Evolutionary conservation across 257 asterid genomes (phyloP).

Genomic region (Solanum etuberosum): DNA sequence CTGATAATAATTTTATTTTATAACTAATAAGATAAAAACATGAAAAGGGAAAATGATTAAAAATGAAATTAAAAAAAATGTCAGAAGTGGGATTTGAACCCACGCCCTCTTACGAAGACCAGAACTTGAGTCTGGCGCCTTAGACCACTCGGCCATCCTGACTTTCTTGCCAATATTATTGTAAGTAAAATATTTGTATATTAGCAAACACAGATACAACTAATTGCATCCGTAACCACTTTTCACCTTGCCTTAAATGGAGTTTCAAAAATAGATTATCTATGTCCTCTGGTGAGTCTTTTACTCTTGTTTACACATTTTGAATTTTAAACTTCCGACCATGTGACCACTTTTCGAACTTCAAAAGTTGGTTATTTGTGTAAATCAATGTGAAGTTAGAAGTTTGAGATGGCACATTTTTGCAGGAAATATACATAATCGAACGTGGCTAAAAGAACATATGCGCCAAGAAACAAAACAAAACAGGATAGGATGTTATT

Average conservation of each 20-base stretch:
- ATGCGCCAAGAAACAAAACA: neutral
- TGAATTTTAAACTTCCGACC: neutral
- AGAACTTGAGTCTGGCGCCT: slow-evolving; percentile 99
- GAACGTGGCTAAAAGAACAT: neutral
- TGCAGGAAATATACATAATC: neutral
- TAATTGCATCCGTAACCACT: neutral
- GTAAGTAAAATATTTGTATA: too few species aligned
- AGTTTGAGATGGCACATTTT: neutral
- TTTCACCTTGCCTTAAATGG: neutral
- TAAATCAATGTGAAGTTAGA: neutral
- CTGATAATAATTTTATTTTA: too few species aligned
- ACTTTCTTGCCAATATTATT: too few species aligned
- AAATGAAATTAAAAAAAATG: neutral
- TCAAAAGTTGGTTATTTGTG: neutral
- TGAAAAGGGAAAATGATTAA: neutral
- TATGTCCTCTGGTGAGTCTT: neutral
- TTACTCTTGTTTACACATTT: neutral
- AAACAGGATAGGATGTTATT: neutral
- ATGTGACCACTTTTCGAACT: neutral
- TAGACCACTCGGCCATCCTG: slow-evolving; percentile 99
- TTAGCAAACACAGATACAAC: neutral
- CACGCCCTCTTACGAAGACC: slow-evolving; percentile 79
- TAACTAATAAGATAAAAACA: neutral
- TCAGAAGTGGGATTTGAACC: slow-evolving; percentile 82
- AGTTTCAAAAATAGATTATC: too few species aligned